Base-by-base conservation (phyloP, 1,139 yeast genomes). In the Saccharomyces pastorianus region DNA sequence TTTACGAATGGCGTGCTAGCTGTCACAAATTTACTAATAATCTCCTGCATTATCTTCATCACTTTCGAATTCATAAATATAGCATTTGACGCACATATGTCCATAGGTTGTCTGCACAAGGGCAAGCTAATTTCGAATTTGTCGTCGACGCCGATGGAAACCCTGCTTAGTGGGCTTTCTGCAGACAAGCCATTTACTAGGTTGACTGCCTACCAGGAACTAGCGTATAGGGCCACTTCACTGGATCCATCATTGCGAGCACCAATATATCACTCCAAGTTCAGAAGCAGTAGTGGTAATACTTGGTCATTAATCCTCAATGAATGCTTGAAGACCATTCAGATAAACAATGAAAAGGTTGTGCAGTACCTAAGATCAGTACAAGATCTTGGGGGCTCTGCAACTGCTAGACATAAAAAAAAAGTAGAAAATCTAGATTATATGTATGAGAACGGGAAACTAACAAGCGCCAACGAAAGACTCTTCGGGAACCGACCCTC, bases 91-190 rank as follows among this genome's bases (percentile, higher is more conserved):
- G 84, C 89, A 3, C 91, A 88, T 68, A 78, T 91, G 65, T 79
- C 90, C 7, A 78, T 88, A 57, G 96, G 97, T 0, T 93, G 98
- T 60, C 70, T 86, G 51, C 89, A 86, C 63, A 82, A 88, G 34
- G 84, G 84, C 27, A 82, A 81, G 55, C 82, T 88, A 23, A 77
- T 90, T 31, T 83, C 93, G 47, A 75, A 83, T 6, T 76, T 81
- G 51, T 82, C 93, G 17, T 71, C 84, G 0, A 89, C 87, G 58
- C 93, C 91, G 3, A 78, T 88, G 54, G 84, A 81, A 50, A 85
- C 96, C 1, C 73, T 91, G 52, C 71, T 90, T 9, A 76, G 85
- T 3, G 98, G 98, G 0, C 75, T 91, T 59, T 76, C 79, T 48
- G 71, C 78, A 4, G 73, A 75, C 17, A 74, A 79, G 54, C 82